Evolutionary conservation across 371 early-diverging fungal genomes (phyloP).

Genomic region (Chytridium lagenaria): DNA sequence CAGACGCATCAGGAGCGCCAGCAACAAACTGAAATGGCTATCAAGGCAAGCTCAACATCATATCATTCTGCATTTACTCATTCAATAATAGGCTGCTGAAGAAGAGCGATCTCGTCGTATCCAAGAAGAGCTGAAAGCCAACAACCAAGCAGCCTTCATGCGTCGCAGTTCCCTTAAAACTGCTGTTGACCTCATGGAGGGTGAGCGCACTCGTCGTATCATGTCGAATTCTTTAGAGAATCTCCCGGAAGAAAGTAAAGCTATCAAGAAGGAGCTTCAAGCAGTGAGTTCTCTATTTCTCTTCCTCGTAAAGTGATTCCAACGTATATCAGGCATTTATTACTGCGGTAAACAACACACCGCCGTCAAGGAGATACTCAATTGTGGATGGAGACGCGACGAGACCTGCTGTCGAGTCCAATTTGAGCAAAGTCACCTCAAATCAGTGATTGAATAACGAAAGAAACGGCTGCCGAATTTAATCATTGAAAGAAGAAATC

Average conservation of each 20-base stretch:
- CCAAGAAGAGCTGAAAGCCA: conserved; percentile 9
- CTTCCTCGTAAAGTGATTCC: neutral
- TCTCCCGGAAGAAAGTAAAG: conserved; percentile 6
- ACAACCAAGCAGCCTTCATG: neutral
- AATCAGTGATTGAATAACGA: neutral
- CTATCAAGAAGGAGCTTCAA: conserved; percentile 9
- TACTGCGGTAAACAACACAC: conserved; percentile 4
- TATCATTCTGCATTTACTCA: neutral
- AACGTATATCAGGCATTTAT: conserved; percentile 1
- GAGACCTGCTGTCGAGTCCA: neutral
- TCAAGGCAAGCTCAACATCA: conserved; percentile 3
- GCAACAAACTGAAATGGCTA: conserved; percentile 13
- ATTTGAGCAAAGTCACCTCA: neutral
- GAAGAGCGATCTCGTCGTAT: conserved; percentile 6
- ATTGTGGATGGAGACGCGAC: neutral
- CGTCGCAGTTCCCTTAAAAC: conserved; percentile 11
- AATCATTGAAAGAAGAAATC: no score
- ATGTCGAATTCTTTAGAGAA: neutral
- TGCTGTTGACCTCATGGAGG: conserved; percentile 7
- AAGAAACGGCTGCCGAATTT: no score
- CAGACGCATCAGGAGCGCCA: neutral
- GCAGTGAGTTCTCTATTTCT: neutral
- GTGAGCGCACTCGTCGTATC: neutral
- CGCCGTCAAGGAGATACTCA: conserved; percentile 7
- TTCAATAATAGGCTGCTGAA: conserved; percentile 9